Conservation (phyloP, 345 rosid species). For the Linum usitatissimum region DNA sequence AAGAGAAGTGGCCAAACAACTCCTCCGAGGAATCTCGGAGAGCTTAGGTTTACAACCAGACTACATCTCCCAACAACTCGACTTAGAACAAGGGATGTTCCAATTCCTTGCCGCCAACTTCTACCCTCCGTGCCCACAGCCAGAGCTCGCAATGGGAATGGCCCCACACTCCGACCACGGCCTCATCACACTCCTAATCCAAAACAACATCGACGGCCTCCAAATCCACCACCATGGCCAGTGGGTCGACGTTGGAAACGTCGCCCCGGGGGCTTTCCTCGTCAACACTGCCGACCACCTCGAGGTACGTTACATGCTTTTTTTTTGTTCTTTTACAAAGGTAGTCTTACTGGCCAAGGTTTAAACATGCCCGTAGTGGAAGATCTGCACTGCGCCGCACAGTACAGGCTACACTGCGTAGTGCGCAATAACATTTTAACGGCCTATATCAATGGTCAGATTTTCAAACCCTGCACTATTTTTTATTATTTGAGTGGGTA, state of each 20-base stretch:
- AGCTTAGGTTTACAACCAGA: constrained; percentile 33
- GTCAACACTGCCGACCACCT: constrained; percentile 41
- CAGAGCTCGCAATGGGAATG: constrained; percentile 24
- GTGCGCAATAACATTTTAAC: too few species aligned
- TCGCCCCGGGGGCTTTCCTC: constrained; percentile 31
- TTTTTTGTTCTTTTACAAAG: too few species aligned
- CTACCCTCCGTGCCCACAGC: constrained; percentile 11
- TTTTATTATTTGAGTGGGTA: too few species aligned
- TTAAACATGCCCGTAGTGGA: too few species aligned
- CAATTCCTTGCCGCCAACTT: constrained; percentile 6
- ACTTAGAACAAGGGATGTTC: constrained; percentile 20
- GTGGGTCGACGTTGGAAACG: constrained; percentile 29
- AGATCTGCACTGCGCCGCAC: too few species aligned
- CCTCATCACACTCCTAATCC: constrained; percentile 33
- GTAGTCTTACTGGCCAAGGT: not conserved
- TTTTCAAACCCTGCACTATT: too few species aligned
- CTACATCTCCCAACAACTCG: constrained; percentile 21
- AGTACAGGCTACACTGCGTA: too few species aligned
- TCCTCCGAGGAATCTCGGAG: constrained; percentile 39
- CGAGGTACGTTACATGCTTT: constrained; percentile 25
- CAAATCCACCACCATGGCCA: constrained; percentile 36
- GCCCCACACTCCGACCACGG: constrained; percentile 55
- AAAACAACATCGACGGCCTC: constrained; percentile 37
- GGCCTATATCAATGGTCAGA: too few species aligned
- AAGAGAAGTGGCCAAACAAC: constrained; percentile 22